Evolutionary conservation across 2,329 filamentous ascomycete genomes (phyloP), one percentile per base, ranked within the genome.

Genomic region (Penicillium sp.): DNA sequence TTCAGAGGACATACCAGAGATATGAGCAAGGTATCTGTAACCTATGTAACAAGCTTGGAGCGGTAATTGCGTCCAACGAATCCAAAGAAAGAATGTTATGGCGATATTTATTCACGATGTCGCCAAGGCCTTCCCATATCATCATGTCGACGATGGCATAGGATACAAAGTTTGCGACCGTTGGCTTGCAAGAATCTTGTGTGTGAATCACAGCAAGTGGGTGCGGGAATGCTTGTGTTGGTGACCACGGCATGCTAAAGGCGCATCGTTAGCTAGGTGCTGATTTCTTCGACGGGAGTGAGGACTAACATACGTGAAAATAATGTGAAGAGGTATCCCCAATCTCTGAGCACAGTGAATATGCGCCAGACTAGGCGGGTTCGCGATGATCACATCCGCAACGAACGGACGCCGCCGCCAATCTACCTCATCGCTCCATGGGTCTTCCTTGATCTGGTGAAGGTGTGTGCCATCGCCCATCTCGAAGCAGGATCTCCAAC

Each of bases 61-160:
- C 93, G 85, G 90, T 94, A 52, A 96, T 88, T 7, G 92, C 80
- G 62, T 90, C 92, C 45, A 97, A 83, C 0, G 89, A 85, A 48
- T 95, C 90, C 0, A 97, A 80, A 28, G 90, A 89, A 1, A 96
- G 82, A 14, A 85, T 85, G 60, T 88, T 87, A 65, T 89, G 87
- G 55, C 93, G 84, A 71, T 97, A 97, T 11, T 88, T 85, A 72
- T 98, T 97, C 72, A 97, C 94, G 6, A 97, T 82, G 75, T 97
- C 93, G 40, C 93, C 93, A 4, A 97, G 79, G 0, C 92, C 93
- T 76, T 97, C 92, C 92, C 92, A 96, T 11, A 93, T 93, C 83
- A 97, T 87, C 85, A 96, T 91, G 67, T 97, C 93, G 2, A 96
- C 90, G 22, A 96, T 80, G 0, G 89, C 87, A 70, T 96, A 97